Percentiles rank a stretch among this genome's conserved stretches.
phyloP scores from a whole-genome alignment of 257 asterid species.

The Scutellaria minor region DNA sequence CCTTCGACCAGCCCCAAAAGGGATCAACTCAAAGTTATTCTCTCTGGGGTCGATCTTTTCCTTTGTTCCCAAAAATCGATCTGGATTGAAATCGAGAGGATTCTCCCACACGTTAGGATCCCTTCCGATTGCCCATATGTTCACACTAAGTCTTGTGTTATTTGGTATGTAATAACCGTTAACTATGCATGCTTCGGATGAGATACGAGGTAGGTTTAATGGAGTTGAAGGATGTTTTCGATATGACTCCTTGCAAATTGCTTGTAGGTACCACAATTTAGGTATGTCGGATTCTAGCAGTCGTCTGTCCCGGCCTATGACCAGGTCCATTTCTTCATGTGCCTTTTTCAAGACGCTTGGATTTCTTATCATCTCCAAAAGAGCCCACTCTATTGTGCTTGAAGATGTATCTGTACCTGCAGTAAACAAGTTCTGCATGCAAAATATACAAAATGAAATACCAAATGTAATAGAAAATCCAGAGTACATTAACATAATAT shows the following conservation, averaged over 20 bases:
- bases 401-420: constrained; percentile 64
- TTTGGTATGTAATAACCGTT: constrained; percentile 52
- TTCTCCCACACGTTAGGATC: constrained; percentile 58
- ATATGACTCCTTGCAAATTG: constrained; percentile 57
- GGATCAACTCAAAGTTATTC: constrained; percentile 49
- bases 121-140: constrained; percentile 66
- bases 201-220: constrained; percentile 49
- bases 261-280: constrained; percentile 49
- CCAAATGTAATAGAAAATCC: no score
- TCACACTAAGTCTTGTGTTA: constrained; percentile 50
- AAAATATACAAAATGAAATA: background rate
- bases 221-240: constrained; percentile 62
- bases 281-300: constrained; percentile 48
- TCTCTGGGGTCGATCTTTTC: constrained; percentile 46
- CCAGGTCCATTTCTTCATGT: constrained; percentile 51
- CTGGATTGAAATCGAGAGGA: constrained; percentile 50
- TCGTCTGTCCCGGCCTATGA: constrained; percentile 44
- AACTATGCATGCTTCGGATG: constrained; percentile 42
- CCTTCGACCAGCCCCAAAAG: constrained; percentile 58
- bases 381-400: constrained; percentile 56
- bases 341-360: constrained; percentile 41
- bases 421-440: constrained; percentile 48
- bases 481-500: no score
- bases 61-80: constrained; percentile 38
- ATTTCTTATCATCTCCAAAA: constrained; percentile 53